Evolutionary conservation across 306 rosid species (phyloP).

Genomic region (Macrotyloma uniflorum): DNA sequence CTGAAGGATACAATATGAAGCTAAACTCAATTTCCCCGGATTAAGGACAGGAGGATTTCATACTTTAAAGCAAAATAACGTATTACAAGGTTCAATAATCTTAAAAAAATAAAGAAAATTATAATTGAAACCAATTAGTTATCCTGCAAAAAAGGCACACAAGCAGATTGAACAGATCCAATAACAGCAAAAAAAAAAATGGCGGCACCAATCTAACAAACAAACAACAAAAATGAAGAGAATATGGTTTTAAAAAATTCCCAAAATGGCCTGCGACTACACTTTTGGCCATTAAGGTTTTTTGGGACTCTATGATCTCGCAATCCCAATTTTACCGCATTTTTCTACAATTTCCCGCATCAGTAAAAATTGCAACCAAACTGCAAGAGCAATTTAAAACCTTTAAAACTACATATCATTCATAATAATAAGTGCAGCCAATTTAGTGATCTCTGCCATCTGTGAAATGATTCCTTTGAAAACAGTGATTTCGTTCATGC

Average conservation of each 20-base stretch:
- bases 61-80: not conserved
- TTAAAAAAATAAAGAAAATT: not conserved
- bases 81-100: not conserved
- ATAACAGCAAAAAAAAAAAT: not conserved
- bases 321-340: not conserved
- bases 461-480: not conserved
- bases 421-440: not conserved
- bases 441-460: not conserved
- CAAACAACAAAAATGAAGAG: not conserved
- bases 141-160: not conserved
- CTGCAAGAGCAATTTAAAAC: not conserved
- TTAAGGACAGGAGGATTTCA: not conserved
- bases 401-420: not conserved
- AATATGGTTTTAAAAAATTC: not conserved
- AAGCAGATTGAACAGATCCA: not conserved
- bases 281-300: not conserved
- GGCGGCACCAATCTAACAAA: not conserved
- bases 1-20: constrained; percentile 41
- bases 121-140: not conserved
- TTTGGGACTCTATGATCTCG: not conserved
- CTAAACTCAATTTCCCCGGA: not conserved
- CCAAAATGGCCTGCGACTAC: not conserved
- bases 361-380: not conserved
- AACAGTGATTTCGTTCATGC: not conserved
- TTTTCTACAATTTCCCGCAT: not conserved